Percentiles rank a stretch among this genome's conserved stretches.
Conservation (phyloP, 139 green algal genomes). For the Eudorina sp. region DNA sequence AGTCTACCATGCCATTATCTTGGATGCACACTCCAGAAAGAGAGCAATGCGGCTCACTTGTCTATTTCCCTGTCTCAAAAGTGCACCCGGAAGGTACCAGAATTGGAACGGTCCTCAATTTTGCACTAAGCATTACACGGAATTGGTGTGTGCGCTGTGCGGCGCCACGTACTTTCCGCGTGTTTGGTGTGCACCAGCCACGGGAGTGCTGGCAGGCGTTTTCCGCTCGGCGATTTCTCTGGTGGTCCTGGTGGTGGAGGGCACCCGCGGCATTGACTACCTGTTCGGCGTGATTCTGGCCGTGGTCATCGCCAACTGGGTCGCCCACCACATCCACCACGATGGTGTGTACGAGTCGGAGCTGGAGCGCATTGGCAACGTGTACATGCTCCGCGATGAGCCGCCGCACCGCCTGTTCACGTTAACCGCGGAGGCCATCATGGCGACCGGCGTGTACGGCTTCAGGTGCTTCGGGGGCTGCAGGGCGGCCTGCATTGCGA, state of each 20-base stretch:
- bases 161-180: no score
- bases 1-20: no score
- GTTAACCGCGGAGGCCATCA: constrained; percentile 74
- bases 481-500: no score
- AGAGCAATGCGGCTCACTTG: no score
- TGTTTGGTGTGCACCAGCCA: constrained; percentile 36
- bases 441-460: constrained; percentile 77
- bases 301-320: constrained; percentile 89
- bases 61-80: no score
- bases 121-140: no score
- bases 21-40: no score
- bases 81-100: no score
- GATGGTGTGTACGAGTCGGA: constrained; percentile 93
- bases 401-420: constrained; percentile 79
- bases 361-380: constrained; percentile 83
- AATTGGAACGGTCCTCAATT: no score
- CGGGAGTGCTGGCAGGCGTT: constrained; percentile 87
- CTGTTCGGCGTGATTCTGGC: constrained; percentile 89
- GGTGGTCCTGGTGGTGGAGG: constrained; percentile 93
- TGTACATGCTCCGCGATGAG: constrained; percentile 85
- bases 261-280: constrained; percentile 86
- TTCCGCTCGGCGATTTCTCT: constrained; percentile 92
- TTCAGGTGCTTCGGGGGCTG: constrained; percentile 55
- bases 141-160: no score
- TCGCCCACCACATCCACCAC: constrained; percentile 83